Percentiles rank a stretch among this genome's conserved stretches.
Evolutionary conservation across 2,329 filamentous ascomycete genomes (phyloP).

Genomic region (Torrubiella hemipterigena): DNA sequence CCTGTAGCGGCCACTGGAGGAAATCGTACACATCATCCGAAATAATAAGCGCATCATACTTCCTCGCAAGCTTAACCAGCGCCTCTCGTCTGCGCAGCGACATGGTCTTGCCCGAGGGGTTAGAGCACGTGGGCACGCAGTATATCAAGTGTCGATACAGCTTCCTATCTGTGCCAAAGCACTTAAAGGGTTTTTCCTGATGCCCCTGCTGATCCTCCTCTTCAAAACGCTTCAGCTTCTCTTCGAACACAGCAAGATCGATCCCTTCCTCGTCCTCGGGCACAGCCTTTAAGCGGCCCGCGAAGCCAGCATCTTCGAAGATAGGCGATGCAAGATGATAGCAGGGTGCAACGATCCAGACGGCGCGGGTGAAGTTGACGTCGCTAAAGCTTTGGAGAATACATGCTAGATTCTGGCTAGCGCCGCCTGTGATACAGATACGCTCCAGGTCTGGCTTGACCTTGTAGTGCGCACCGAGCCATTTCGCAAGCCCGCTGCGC

Average conservation of each 20-base stretch:
- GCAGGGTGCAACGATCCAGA: constrained; percentile 74
- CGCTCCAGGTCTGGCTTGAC: constrained; percentile 35
- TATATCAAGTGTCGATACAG: constrained; percentile 84
- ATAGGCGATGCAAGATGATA: constrained; percentile 82
- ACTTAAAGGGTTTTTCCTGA: constrained; percentile 33
- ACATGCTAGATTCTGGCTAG: constrained; percentile 69
- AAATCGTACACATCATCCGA: constrained; percentile 93
- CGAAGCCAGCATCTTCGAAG: constrained; percentile 70
- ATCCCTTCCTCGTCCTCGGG: constrained; percentile 71
- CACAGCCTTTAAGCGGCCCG: constrained; percentile 51
- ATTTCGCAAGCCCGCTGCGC: constrained; percentile 54
- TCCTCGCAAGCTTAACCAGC: constrained; percentile 65
- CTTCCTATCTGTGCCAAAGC: constrained; percentile 49
- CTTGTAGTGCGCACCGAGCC: constrained; percentile 54
- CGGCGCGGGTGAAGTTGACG: constrained; percentile 56
- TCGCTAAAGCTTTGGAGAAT: constrained; percentile 73
- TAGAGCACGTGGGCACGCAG: constrained; percentile 76
- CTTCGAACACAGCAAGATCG: constrained; percentile 43
- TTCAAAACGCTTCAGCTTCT: constrained; percentile 17
- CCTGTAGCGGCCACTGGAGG: constrained; percentile 58
- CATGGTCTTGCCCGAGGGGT: constrained; percentile 80
- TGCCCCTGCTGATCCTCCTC: constrained; percentile 11
- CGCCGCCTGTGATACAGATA: constrained; percentile 75
- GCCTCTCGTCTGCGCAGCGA: constrained; percentile 51
- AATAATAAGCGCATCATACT: constrained; percentile 71